A percentile compares a stretch with the other conserved stretches of the same genome.
phyloP scores from a whole-genome alignment of 1,139 yeast genomes.

The Wickerhamomyces sp. region DNA sequence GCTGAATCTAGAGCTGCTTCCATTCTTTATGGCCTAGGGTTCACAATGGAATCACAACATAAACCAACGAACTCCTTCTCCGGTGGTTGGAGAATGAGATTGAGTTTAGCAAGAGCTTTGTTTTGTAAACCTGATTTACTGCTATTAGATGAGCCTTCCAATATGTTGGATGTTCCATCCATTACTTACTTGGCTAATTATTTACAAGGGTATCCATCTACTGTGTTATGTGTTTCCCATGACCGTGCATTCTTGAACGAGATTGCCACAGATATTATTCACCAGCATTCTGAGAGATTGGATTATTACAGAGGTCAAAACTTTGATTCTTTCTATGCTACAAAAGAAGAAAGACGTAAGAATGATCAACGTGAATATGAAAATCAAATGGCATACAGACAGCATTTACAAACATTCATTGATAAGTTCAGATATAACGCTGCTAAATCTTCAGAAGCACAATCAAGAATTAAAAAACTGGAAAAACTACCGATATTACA shows the following conservation, averaged over 20 bases:
- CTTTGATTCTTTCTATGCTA: constrained; percentile 87
- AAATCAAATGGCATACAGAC: constrained; percentile 92
- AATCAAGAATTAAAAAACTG: constrained; percentile 91
- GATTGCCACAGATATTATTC: constrained; percentile 95
- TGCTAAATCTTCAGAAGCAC: constrained; percentile 96
- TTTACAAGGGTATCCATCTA: constrained; percentile 83
- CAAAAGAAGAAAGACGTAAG: constrained; percentile 93
- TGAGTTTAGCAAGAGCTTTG: constrained; percentile 94
- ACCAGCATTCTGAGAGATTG: constrained; percentile 94
- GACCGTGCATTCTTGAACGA: constrained; percentile 96
- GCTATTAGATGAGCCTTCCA: constrained; percentile 95
- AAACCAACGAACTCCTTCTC: constrained; percentile 86
- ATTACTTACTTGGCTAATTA: constrained; percentile 89
- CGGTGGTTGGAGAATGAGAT: constrained; percentile 99
- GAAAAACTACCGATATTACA: constrained; percentile 91
- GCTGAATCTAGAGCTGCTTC: constrained; percentile 98
- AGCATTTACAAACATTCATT: constrained; percentile 88
- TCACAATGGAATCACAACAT: constrained; percentile 80
- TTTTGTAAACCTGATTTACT: constrained; percentile 95
- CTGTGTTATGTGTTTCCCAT: constrained; percentile 94
- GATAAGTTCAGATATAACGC: constrained; percentile 97
- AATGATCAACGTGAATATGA: constrained; percentile 93
- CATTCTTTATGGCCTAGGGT: constrained; percentile 89
- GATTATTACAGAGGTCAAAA: constrained; percentile 95
- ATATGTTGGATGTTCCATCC: constrained; percentile 99